phyloP scores from a whole-genome alignment of 179 eudicot genomes.

The Sideroxylon spinosum region DNA sequence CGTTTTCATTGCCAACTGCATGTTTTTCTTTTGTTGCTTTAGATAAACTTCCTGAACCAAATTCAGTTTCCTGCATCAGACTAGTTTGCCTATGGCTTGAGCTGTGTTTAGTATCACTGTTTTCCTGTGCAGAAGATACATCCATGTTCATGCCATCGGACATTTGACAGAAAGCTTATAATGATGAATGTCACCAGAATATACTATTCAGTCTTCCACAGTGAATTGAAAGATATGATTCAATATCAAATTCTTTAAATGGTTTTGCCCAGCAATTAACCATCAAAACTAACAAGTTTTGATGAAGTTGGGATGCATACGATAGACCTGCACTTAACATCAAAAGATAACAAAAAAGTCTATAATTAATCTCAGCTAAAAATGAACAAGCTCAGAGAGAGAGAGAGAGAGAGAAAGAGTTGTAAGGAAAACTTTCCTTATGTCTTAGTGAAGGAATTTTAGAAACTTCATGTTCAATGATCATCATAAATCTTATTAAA shows the following conservation, averaged over 20 bases:
- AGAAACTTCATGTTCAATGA: background rate
- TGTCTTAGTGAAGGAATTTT: background rate
- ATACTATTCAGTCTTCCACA: background rate
- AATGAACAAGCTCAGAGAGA: too few species aligned
- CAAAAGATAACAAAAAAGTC: background rate
- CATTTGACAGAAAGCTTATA: slow-evolving; percentile 13
- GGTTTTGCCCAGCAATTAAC: background rate
- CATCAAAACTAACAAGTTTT: background rate
- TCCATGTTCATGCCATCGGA: slow-evolving; percentile 26
- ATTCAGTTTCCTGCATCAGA: slow-evolving; percentile 3
- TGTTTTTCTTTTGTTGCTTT: slow-evolving; percentile 12
- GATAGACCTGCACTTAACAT: slow-evolving; percentile 7
- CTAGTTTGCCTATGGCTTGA: slow-evolving; percentile 12
- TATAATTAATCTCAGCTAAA: background rate
- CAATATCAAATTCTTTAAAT: slow-evolving; percentile 2
- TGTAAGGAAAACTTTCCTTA: too few species aligned
- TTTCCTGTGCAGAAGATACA: slow-evolving; percentile 22
- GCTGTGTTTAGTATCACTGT: background rate
- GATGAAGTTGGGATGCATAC: slow-evolving; percentile 4
- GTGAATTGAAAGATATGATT: background rate
- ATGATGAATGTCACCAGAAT: slow-evolving; percentile 5
- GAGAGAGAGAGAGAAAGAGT: too few species aligned
- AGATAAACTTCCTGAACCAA: slow-evolving; percentile 8
- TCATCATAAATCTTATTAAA: background rate
- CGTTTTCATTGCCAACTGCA: slow-evolving; percentile 5